phyloP scores from a whole-genome alignment of 2,329 filamentous ascomycete genomes.

The Fusarium pininemorale region DNA sequence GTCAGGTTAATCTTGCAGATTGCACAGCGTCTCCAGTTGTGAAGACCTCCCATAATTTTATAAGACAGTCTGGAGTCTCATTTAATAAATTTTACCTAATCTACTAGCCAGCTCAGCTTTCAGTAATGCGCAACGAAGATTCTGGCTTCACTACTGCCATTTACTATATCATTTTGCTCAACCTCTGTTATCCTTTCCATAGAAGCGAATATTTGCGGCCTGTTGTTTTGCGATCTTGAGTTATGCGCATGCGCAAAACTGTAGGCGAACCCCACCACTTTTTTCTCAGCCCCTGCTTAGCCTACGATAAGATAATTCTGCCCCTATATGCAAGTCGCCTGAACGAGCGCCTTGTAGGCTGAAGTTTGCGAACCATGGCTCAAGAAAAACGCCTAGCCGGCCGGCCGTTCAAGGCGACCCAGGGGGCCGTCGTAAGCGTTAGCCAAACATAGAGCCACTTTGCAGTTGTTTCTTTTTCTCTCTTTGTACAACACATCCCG shows the following conservation, averaged over 20 bases:
- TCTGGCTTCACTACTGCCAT: neutral
- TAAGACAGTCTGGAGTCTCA: neutral
- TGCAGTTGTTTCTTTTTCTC: neutral
- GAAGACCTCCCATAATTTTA: neutral
- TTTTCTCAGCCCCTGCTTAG: neutral
- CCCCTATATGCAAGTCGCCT: neutral
- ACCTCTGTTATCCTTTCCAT: neutral
- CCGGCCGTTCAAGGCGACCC: neutral
- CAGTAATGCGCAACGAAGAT: neutral
- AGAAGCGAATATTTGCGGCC: neutral
- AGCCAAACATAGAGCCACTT: neutral
- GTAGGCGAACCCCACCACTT: neutral
- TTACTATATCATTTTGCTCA: neutral
- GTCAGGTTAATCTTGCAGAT: neutral
- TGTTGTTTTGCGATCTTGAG: neutral
- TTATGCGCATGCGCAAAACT: constrained; percentile 6
- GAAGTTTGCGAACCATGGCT: neutral
- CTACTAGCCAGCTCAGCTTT: neutral
- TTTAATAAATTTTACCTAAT: neutral
- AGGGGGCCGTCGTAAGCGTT: neutral
- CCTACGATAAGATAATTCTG: neutral
- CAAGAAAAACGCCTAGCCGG: neutral
- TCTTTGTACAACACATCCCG: neutral
- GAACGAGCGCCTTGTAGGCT: neutral
- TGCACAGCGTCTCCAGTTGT: neutral